These are phyloP conservation scores for Amanita brunnescens DNA, from an alignment of 768 basidiomycete species.

Conservation along the genomic window DNA sequence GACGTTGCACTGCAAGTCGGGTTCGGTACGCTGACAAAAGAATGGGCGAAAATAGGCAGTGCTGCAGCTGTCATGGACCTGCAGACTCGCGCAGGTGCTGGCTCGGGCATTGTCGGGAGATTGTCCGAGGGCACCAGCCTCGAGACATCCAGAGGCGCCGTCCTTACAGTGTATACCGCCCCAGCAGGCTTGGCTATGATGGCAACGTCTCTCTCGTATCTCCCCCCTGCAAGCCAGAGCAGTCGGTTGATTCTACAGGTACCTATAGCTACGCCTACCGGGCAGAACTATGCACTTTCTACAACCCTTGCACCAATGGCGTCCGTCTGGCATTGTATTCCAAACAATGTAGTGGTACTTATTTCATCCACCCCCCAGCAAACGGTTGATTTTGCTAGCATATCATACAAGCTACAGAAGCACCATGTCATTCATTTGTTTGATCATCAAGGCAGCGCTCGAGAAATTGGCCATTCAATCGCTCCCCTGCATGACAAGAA, in stretches of 20 bases:
- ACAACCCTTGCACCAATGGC: conserved; percentile 70
- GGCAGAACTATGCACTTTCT: conserved; percentile 58
- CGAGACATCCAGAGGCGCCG: conserved; percentile 47
- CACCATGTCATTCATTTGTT: conserved; percentile 84
- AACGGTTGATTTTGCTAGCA: conserved; percentile 63
- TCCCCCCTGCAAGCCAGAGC: conserved; percentile 52
- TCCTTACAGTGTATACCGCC: conserved; percentile 76
- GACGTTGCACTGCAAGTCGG: conserved; percentile 82
- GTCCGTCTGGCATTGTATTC: conserved; percentile 49
- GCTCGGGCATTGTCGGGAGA: conserved; percentile 68
- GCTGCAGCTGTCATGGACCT: conserved; percentile 52
- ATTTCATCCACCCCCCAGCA: conserved; percentile 84
- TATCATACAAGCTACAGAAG: conserved; percentile 61
- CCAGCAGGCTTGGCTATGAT: conserved; percentile 79
- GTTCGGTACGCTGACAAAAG: conserved; percentile 64
- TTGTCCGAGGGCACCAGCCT: conserved; percentile 73
- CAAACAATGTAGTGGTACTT: conserved; percentile 60
- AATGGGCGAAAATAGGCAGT: conserved; percentile 40
- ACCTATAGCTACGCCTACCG: conserved; percentile 60
- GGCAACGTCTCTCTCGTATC: conserved; percentile 65
- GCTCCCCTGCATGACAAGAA: conserved; percentile 26
- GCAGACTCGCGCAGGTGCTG: conserved; percentile 82
- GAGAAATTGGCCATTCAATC: conserved; percentile 61
- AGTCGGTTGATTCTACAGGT: conserved; percentile 80
- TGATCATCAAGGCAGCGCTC: conserved; percentile 73